Conservation (phyloP, 306 rosid genomes). For the Sphenostylis stenocarpa region DNA sequence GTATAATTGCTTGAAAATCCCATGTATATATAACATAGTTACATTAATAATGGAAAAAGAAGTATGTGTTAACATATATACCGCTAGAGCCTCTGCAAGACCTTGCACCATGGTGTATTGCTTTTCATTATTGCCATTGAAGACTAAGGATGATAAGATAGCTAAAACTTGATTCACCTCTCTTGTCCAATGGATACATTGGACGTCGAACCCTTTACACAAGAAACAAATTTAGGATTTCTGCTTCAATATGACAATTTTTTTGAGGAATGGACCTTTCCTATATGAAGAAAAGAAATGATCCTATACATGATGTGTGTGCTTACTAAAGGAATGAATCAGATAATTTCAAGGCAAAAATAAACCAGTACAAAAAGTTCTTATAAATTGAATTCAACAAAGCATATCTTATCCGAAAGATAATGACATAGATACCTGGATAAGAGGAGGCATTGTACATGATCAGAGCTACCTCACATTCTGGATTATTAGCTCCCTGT, state of each 20-base stretch:
- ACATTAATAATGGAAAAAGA: neutral
- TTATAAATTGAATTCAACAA: neutral
- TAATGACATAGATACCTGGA: neutral
- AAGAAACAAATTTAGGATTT: neutral
- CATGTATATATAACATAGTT: neutral
- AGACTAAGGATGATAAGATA: neutral
- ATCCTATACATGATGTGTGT: neutral
- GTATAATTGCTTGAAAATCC: neutral
- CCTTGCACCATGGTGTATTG: conserved; percentile 16
- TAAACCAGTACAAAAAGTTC: neutral
- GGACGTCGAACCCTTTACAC: neutral
- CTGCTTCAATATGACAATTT: neutral
- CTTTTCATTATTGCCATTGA: conserved; percentile 4
- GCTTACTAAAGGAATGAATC: neutral
- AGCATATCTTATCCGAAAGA: neutral
- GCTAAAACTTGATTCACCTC: neutral
- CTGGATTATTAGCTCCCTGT: neutral
- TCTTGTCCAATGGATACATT: neutral
- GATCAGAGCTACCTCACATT: neutral
- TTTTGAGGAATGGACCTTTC: neutral
- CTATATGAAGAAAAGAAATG: neutral
- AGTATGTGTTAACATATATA: neutral
- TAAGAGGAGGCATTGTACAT: neutral
- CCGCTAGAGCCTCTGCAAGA: conserved; percentile 31
- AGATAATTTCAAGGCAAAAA: neutral